These are phyloP conservation scores for Fonsecaea pedrosoi DNA, from an alignment of 2,329 filamentous ascomycete genomes.

Conservation along the genomic window DNA sequence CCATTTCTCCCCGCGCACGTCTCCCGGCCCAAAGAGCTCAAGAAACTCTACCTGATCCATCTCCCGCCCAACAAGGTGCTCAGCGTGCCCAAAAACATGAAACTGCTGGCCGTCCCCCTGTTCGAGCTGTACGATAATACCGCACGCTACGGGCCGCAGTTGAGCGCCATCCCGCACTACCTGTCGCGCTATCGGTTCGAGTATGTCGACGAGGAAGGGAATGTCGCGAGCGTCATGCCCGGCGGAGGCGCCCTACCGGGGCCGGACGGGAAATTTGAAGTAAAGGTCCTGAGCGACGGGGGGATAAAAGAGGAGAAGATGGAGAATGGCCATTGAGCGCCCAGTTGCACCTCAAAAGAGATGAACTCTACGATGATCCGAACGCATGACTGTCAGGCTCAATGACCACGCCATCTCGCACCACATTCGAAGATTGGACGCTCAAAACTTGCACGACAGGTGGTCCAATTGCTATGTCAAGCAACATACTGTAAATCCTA, in stretches of 20 bases:
- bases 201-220: constrained; percentile 90
- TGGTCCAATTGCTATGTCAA: not conserved
- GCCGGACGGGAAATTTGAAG: constrained; percentile 16
- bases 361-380: not conserved
- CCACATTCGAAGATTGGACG: not conserved
- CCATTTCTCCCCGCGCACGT: constrained; percentile 96
- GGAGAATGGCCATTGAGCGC: constrained; percentile 33
- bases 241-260: constrained; percentile 52
- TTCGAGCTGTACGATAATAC: constrained; percentile 99
- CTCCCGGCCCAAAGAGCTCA: constrained; percentile 96
- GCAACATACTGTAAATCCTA: not conserved
- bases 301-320: constrained; percentile 15
- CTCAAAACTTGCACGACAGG: not conserved
- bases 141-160: constrained; percentile 89
- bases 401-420: not conserved
- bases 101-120: constrained; percentile 91
- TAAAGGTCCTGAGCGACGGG: constrained; percentile 28
- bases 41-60: constrained; percentile 98
- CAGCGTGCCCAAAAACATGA: constrained; percentile 99
- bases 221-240: constrained; percentile 83
- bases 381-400: not conserved
- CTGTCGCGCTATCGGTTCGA: constrained; percentile 97
- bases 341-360: not conserved
- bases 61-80: constrained; percentile 91
- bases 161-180: constrained; percentile 94